Evolutionary conservation across 345 rosid genomes (phyloP).

Genomic region (Turnera subulata): DNA sequence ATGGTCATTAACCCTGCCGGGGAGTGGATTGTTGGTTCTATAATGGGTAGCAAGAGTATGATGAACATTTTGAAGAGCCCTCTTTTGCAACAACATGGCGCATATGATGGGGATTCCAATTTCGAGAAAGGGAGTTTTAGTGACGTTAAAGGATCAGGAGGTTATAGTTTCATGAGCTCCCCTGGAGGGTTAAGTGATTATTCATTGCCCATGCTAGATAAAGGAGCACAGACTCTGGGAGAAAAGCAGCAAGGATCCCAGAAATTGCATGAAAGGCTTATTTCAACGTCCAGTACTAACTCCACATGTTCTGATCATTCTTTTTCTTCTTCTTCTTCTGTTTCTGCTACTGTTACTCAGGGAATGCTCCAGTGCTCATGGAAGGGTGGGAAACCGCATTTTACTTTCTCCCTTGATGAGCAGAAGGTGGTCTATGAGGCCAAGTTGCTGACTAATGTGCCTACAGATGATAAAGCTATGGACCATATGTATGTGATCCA

Average conservation of each 20-base stretch:
- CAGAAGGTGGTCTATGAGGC: slow-evolving; percentile 63
- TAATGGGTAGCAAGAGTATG: slow-evolving; percentile 72
- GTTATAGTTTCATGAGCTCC: slow-evolving; percentile 33
- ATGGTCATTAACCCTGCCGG: slow-evolving; percentile 44
- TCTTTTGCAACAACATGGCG: slow-evolving; percentile 38
- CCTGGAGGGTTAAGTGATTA: slow-evolving; percentile 31
- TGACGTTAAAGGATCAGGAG: slow-evolving; percentile 35
- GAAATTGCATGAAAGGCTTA: slow-evolving; percentile 25
- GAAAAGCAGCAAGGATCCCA: slow-evolving; percentile 22
- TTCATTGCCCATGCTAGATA: slow-evolving; percentile 28
- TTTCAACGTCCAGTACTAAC: slow-evolving; percentile 48
- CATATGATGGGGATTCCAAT: slow-evolving; percentile 30
- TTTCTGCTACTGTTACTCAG: slow-evolving; percentile 40
- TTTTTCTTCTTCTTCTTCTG: slow-evolving; percentile 25
- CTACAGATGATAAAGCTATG: slow-evolving; percentile 25
- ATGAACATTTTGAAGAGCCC: slow-evolving; percentile 59
- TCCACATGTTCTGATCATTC: slow-evolving; percentile 53
- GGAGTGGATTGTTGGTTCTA: slow-evolving; percentile 54
- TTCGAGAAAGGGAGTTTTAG: slow-evolving; percentile 21
- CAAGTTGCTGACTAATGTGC: slow-evolving; percentile 37
- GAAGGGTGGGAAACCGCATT: slow-evolving; percentile 63
- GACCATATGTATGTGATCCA: slow-evolving; percentile 59
- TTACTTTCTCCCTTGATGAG: slow-evolving; percentile 73
- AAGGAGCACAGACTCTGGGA: slow-evolving; percentile 14
- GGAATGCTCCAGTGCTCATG: slow-evolving; percentile 78